Conservation (phyloP, 179 eudicot species). For the Monotropa hypopitys region DNA sequence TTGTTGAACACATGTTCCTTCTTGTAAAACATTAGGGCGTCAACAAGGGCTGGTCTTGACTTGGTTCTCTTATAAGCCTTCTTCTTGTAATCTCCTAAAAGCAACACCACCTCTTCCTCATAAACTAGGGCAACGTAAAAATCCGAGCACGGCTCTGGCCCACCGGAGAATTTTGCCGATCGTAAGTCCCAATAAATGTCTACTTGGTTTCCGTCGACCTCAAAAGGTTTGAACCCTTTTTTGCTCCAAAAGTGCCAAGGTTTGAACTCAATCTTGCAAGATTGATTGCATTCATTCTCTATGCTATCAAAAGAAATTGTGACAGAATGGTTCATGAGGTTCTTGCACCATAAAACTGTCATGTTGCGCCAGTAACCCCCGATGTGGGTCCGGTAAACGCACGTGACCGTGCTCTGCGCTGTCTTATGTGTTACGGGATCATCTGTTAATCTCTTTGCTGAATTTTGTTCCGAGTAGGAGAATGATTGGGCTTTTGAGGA, state of each 20-base stretch:
- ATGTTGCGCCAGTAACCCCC: conserved; percentile 73
- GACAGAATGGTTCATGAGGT: conserved; percentile 47
- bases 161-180: conserved; percentile 50
- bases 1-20: conserved; percentile 52
- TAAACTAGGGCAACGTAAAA: conserved; percentile 63
- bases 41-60: conserved; percentile 49
- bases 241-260: conserved; percentile 95
- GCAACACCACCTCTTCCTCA: conserved; percentile 60
- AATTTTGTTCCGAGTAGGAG: conserved; percentile 8
- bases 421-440: conserved; percentile 32
- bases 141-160: conserved; percentile 67
- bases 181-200: conserved; percentile 80
- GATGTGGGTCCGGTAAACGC: conserved; percentile 45
- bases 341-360: conserved; percentile 53
- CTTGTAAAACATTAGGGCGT: conserved; percentile 43
- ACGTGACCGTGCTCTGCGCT: conserved; percentile 39
- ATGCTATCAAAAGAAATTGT: conserved; percentile 42
- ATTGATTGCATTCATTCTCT: conserved; percentile 22
- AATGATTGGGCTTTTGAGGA: conserved; percentile 14
- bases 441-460: conserved; percentile 14
- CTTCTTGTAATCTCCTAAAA: conserved; percentile 59
- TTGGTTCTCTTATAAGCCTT: conserved; percentile 69
- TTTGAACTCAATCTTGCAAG: conserved; percentile 75
- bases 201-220: conserved; percentile 38
- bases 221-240: conserved; percentile 60